Evolutionary conservation across 2,329 filamentous ascomycete genomes (phyloP).

Genomic region (Metarhizium sp.): DNA sequence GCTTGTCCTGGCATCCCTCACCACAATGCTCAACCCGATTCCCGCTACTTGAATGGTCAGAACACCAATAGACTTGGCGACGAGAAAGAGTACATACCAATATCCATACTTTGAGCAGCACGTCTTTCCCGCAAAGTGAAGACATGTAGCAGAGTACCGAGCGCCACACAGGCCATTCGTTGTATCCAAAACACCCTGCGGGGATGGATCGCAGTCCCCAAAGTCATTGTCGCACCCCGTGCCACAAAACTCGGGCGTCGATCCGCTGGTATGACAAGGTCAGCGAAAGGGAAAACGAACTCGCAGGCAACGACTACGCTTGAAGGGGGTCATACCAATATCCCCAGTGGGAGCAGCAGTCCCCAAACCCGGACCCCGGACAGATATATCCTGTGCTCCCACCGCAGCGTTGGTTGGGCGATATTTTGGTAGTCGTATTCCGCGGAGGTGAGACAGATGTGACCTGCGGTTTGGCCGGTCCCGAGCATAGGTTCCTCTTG

Average conservation of each 20-base stretch:
- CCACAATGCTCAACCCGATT: slow-evolving; percentile 19
- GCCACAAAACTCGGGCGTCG: slow-evolving; percentile 22
- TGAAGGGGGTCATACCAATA: slow-evolving; percentile 24
- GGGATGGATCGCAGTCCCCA: slow-evolving; percentile 21
- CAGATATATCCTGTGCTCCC: slow-evolving; percentile 25
- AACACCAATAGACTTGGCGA: background rate
- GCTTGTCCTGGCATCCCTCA: slow-evolving; percentile 23
- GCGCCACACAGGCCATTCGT: slow-evolving; percentile 27
- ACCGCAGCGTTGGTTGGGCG: slow-evolving; percentile 28
- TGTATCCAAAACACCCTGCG: slow-evolving; percentile 16
- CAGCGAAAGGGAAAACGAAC: background rate
- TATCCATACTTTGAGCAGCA: slow-evolving; percentile 27
- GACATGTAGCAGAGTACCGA: slow-evolving; percentile 20
- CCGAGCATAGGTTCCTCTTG: background rate
- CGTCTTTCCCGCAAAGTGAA: slow-evolving; percentile 20
- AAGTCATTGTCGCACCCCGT: slow-evolving; percentile 28
- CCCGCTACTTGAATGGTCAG: slow-evolving; percentile 15
- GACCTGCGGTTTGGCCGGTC: background rate
- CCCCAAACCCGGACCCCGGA: slow-evolving; percentile 23
- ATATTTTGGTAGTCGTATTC: slow-evolving; percentile 15
- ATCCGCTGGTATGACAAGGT: slow-evolving; percentile 17
- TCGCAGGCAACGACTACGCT: background rate
- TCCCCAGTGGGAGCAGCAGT: slow-evolving; percentile 32
- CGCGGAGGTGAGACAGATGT: slow-evolving; percentile 1
- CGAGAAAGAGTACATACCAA: slow-evolving; percentile 15